These are phyloP conservation scores for Aspergillus amoenus DNA, from an alignment of 2,329 filamentous ascomycete species.

Conservation along the genomic window DNA sequence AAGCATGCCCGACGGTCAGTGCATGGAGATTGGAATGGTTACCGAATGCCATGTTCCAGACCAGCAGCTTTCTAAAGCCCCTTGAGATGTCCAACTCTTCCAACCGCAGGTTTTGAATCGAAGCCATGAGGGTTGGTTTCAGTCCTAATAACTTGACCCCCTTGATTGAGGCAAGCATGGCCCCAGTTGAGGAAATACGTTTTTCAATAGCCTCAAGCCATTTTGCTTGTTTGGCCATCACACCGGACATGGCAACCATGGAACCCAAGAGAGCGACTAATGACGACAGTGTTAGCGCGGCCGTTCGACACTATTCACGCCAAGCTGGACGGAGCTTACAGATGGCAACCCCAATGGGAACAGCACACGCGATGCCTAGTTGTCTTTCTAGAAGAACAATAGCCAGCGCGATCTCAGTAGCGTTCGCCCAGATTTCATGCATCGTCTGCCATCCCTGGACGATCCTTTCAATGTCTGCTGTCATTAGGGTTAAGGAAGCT, in stretches of 20 bases:
- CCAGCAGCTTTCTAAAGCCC: conserved; percentile 40
- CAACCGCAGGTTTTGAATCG: conserved; percentile 40
- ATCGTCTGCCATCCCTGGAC: conserved; percentile 41
- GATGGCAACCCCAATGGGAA: conserved; percentile 45
- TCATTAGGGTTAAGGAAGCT: conserved; percentile 47
- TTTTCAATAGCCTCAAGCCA: conserved; percentile 55
- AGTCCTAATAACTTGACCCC: conserved; percentile 54
- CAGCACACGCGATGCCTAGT: conserved; percentile 45
- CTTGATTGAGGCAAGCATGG: conserved; percentile 52
- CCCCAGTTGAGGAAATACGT: conserved; percentile 50
- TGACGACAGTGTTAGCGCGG: too few relatives aligned
- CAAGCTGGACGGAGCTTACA: conserved; percentile 22
- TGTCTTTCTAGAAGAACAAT: conserved; percentile 44
- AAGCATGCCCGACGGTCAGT: neutral
- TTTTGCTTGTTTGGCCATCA: conserved; percentile 40
- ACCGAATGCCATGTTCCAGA: conserved; percentile 42
- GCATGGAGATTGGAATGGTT: neutral
- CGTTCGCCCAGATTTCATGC: conserved; percentile 48
- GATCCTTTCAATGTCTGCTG: conserved; percentile 47
- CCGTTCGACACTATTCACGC: too few relatives aligned
- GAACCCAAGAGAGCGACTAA: conserved; percentile 35
- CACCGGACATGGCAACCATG: conserved; percentile 36
- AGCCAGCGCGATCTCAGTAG: conserved; percentile 46
- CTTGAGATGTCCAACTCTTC: conserved; percentile 45
- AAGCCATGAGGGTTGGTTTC: conserved; percentile 39